Evolutionary conservation across 768 basidiomycete species (phyloP).

Genomic region (Brasilioporus rufonigricans): DNA sequence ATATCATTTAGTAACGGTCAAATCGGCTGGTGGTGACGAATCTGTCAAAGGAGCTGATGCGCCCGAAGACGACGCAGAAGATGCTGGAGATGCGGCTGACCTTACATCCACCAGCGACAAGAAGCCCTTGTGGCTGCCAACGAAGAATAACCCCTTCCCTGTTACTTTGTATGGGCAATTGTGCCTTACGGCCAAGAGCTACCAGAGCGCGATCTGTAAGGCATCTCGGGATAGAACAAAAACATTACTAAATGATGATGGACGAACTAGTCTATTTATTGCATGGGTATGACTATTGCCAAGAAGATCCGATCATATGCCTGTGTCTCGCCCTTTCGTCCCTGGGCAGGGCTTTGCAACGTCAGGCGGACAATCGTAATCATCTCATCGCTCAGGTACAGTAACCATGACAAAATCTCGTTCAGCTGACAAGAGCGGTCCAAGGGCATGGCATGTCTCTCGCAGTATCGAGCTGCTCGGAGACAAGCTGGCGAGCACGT

Average conservation of each 20-base stretch:
- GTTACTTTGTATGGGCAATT: constrained; percentile 80
- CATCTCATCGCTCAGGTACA: constrained; percentile 55
- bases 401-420: not conserved
- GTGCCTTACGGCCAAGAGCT: constrained; percentile 81
- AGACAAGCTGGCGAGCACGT: constrained; percentile 37
- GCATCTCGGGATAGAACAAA: constrained; percentile 5
- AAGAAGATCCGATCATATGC: constrained; percentile 82
- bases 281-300: constrained; percentile 83
- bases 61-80: constrained; percentile 37
- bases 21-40: constrained; percentile 20
- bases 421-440: not conserved
- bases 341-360: constrained; percentile 86
- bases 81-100: constrained; percentile 18
- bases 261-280: constrained; percentile 64
- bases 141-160: constrained; percentile 64
- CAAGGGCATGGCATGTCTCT: constrained; percentile 82
- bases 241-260: not conserved
- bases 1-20: constrained; percentile 43
- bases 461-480: constrained; percentile 72
- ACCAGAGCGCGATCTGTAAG: constrained; percentile 89
- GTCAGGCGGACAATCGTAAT: constrained; percentile 92
- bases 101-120: constrained; percentile 20
- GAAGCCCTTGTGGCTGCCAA: constrained; percentile 47
- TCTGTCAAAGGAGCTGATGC: constrained; percentile 14
- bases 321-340: constrained; percentile 82